Evolutionary conservation across 768 basidiomycete species (phyloP).

Genomic region (Amanita pallidorosea): DNA sequence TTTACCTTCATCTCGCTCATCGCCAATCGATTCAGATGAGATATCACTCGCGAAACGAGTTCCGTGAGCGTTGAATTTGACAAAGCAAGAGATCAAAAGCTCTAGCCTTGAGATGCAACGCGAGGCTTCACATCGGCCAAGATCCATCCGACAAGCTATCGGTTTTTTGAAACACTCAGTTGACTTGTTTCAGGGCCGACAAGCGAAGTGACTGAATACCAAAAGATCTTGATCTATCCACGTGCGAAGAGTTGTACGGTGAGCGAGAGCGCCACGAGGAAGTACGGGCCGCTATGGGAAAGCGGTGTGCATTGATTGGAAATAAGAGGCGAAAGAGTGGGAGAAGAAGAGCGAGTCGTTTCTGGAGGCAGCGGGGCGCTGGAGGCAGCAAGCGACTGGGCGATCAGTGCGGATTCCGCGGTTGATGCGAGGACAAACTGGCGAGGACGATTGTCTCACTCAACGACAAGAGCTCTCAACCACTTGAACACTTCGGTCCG

Average conservation of each 20-base stretch:
- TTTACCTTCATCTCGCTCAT: constrained; percentile 40
- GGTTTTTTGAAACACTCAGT: no score
- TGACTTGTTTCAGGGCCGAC: not conserved
- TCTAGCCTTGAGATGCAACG: no score
- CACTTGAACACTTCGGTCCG: no score
- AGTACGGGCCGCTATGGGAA: constrained; percentile 33
- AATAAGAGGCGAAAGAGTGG: constrained; percentile 46
- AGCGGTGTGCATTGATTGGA: constrained; percentile 49
- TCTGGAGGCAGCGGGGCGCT: constrained; percentile 25
- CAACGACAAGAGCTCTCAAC: no score
- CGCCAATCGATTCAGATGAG: not conserved
- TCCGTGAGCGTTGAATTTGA: no score
- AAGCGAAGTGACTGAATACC: constrained; percentile 27
- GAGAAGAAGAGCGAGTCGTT: constrained; percentile 52
- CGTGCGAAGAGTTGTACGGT: constrained; percentile 33
- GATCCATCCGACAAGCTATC: constrained; percentile 26
- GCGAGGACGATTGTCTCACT: no score
- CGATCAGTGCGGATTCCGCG: not conserved
- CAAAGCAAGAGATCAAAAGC: no score
- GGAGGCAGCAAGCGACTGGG: not conserved
- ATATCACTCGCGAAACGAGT: constrained; percentile 16
- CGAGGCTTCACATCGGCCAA: constrained; percentile 44
- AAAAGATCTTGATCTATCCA: constrained; percentile 66
- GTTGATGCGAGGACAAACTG: constrained; percentile 19
- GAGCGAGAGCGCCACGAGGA: no score